These are phyloP conservation scores for Talaromyces sp. DNA, from an alignment of 2,329 filamentous ascomycete species.

Conservation along the genomic window DNA sequence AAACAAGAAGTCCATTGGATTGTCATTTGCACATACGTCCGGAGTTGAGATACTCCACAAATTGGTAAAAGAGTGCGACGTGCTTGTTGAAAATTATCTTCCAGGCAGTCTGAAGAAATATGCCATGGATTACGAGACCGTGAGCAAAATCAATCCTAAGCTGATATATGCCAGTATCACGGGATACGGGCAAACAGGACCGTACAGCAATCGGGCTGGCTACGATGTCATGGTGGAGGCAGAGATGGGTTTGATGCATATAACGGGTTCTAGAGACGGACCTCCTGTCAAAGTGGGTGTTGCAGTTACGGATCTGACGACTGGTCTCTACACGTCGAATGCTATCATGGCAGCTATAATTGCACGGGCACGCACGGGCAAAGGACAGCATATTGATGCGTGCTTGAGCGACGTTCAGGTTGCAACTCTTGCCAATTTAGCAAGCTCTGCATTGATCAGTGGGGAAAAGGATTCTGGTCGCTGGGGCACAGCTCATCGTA, in stretches of 20 bases:
- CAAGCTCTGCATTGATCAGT: conserved; percentile 83
- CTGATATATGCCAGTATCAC: conserved; percentile 96
- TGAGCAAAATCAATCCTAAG: conserved; percentile 74
- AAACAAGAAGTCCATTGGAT: conserved; percentile 89
- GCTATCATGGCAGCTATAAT: conserved; percentile 90
- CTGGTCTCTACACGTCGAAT: conserved; percentile 90
- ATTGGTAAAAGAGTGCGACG: conserved; percentile 77
- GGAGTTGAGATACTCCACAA: conserved; percentile 84
- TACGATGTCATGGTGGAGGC: conserved; percentile 99
- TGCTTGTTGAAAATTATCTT: conserved; percentile 95
- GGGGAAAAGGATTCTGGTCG: conserved; percentile 80
- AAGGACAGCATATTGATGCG: conserved; percentile 88
- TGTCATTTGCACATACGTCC: conserved; percentile 81
- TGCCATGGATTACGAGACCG: conserved; percentile 75
- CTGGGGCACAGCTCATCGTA: conserved; percentile 95
- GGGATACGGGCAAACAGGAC: conserved; percentile 92
- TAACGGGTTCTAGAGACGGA: conserved; percentile 81
- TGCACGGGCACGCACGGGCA: conserved; percentile 65
- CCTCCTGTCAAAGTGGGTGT: conserved; percentile 96
- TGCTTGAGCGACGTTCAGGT: conserved; percentile 91
- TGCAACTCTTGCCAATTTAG: conserved; percentile 90
- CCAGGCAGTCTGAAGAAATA: conserved; percentile 89
- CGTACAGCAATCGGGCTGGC: conserved; percentile 78
- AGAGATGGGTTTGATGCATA: conserved; percentile 97
- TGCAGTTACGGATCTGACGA: conserved; percentile 92